These are phyloP conservation scores for Salix caprea DNA, from an alignment of 345 rosid genomes.

Conservation along the genomic window DNA sequence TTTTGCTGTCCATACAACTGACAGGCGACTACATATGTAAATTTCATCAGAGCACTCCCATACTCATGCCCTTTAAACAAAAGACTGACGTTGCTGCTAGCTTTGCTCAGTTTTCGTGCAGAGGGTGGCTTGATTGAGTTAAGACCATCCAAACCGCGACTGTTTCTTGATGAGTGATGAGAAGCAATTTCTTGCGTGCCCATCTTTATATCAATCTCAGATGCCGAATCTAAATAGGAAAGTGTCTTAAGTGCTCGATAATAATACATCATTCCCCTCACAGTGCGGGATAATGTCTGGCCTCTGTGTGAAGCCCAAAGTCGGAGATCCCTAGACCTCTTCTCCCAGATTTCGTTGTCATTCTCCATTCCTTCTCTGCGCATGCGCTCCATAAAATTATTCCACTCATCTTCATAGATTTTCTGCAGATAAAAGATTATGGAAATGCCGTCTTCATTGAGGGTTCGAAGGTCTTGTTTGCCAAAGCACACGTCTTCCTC, in stretches of 20 bases:
- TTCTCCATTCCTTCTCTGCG: slow-evolving; percentile 66
- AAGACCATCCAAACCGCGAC: slow-evolving; percentile 22
- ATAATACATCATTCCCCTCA: slow-evolving; percentile 94
- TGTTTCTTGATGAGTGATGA: slow-evolving; percentile 33
- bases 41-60: slow-evolving; percentile 80
- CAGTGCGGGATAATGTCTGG: slow-evolving; percentile 88
- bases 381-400: slow-evolving; percentile 81
- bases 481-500: slow-evolving; percentile 77
- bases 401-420: slow-evolving; percentile 88
- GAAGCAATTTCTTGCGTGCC: slow-evolving; percentile 52
- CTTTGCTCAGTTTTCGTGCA: slow-evolving; percentile 38
- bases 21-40: slow-evolving; percentile 78
- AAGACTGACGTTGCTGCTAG: slow-evolving; percentile 52
- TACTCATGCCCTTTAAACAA: slow-evolving; percentile 80
- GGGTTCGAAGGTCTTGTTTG: slow-evolving; percentile 57
- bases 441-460: slow-evolving; percentile 90
- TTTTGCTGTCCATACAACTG: slow-evolving; percentile 80
- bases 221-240: slow-evolving; percentile 79
- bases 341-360: slow-evolving; percentile 66
- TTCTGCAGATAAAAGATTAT: slow-evolving; percentile 76
- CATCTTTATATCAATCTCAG: slow-evolving; percentile 68
- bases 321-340: slow-evolving; percentile 67
- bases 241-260: slow-evolving; percentile 82
- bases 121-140: slow-evolving; percentile 19
- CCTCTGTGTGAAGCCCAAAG: slow-evolving; percentile 96